phyloP scores from a whole-genome alignment of 1,139 yeast genomes.

The Sugiyamaella sp. region DNA sequence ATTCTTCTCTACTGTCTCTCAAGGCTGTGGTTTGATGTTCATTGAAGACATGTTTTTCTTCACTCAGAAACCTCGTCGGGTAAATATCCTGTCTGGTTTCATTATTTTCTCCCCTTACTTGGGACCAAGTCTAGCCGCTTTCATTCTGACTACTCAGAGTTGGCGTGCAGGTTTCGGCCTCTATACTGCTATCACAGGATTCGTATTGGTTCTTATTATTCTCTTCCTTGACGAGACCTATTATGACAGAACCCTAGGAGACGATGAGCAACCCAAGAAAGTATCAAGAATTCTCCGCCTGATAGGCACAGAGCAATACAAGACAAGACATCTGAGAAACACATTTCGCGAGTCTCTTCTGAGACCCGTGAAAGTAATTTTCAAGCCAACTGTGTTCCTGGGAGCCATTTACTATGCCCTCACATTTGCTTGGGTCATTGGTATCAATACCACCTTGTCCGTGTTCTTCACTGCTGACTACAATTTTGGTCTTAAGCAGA shows the following conservation, averaged over 20 bases:
- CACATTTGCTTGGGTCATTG: slow-evolving; percentile 26
- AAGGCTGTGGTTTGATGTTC: slow-evolving; percentile 22
- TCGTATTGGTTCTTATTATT: slow-evolving; percentile 17
- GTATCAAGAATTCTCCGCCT: slow-evolving; percentile 14
- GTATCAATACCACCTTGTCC: slow-evolving; percentile 22
- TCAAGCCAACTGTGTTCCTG: slow-evolving; percentile 22
- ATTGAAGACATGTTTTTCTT: slow-evolving; percentile 22
- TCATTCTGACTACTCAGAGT: slow-evolving; percentile 19
- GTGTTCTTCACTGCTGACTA: slow-evolving; percentile 21
- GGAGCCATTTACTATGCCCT: slow-evolving; percentile 14
- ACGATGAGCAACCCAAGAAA: slow-evolving; percentile 15
- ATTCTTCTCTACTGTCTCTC: slow-evolving; percentile 23
- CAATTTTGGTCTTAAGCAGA: slow-evolving; percentile 18
- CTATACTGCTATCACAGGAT: slow-evolving; percentile 21
- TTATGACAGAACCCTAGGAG: slow-evolving; percentile 14
- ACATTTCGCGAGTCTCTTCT: slow-evolving; percentile 19
- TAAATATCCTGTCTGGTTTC: slow-evolving; percentile 21
- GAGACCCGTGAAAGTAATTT: slow-evolving; percentile 19
- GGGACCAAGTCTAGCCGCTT: slow-evolving; percentile 21
- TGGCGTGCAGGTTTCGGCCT: slow-evolving; percentile 24
- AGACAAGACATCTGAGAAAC: slow-evolving; percentile 15
- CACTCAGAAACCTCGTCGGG: slow-evolving; percentile 19
- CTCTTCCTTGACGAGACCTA: slow-evolving; percentile 22
- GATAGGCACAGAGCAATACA: slow-evolving; percentile 21
- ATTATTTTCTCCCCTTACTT: slow-evolving; percentile 21